Evolutionary conservation across 805 yeast species (phyloP), one percentile per base, ranked within the genome.

Genomic region (Hanseniaspora guilliermondii): DNA sequence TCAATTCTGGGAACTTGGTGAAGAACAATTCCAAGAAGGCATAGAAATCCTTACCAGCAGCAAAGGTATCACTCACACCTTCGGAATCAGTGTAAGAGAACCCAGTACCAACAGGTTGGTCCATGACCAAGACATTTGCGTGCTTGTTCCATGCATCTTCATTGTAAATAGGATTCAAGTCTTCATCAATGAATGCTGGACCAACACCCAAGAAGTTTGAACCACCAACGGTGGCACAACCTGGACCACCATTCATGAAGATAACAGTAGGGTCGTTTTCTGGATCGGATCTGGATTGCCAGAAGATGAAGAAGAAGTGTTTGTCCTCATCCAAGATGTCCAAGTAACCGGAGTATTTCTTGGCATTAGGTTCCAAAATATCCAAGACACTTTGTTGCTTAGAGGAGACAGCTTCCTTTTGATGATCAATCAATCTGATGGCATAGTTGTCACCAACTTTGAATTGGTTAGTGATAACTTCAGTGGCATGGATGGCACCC

Each of bases 181-280:
- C 77, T 41, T 77, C 67, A 56, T 73, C 76, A 58, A 87, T 80
- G 22, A 81, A 73, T 2, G 94, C 75, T 16, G 95, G 91, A 30
- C 96, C 95, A 61, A 87, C 75, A 66, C 87, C 96, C 65, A 86
- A 85, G 65, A 87, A 83, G 60, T 85, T 75, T 24, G 55, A 52
- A 0, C 95, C 95, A 14, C 94, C 85, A 70, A 86, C 70, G 11
- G 95, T 85, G 16, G 94, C 85, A 70, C 96, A 87, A 4, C 96
- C 96, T 44, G 96, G 96, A 17, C 96, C 96, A 61, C 96, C 96
- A 65, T 87, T 87, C 65, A 87, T 75, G 95, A 96, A 88, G 60
- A 91, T 73, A 49, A 88, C 77, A 40, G 87, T 74, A 0, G 96
- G 96, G 68, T 87, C 96, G 57, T 75, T 85, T 59, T 71, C 71